Evolutionary conservation across 352 stramenopile species (phyloP).

Genomic region (Pilasporangium apinafurcum): DNA sequence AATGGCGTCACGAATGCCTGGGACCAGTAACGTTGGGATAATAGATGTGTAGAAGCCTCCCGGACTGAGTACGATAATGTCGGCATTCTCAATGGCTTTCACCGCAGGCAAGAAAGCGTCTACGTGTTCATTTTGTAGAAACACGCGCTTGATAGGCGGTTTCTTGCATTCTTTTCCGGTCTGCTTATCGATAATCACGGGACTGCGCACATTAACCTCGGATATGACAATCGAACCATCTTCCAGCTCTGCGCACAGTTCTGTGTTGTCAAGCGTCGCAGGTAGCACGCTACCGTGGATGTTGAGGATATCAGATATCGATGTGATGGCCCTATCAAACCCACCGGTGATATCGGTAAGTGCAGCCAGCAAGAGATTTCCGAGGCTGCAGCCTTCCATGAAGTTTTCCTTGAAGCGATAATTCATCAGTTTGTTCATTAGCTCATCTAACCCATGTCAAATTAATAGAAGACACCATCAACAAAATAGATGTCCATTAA

Average conservation of each 20-base stretch:
- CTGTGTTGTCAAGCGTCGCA: conserved; percentile 78
- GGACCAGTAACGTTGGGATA: conserved; percentile 70
- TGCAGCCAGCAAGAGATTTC: conserved; percentile 72
- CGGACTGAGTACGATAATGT: conserved; percentile 79
- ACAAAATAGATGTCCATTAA: neutral
- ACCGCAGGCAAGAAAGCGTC: conserved; percentile 66
- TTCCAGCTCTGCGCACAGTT: conserved; percentile 70
- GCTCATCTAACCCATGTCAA: conserved; percentile 37
- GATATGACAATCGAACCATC: conserved; percentile 71
- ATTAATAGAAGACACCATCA: neutral
- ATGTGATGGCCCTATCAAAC: conserved; percentile 78
- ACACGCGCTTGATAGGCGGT: conserved; percentile 74
- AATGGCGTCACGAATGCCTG: conserved; percentile 79
- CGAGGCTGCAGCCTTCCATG: conserved; percentile 82
- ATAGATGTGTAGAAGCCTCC: conserved; percentile 87
- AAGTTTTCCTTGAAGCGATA: conserved; percentile 86
- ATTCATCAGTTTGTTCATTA: conserved; percentile 87
- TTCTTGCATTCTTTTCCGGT: conserved; percentile 39
- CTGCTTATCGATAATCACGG: conserved; percentile 26
- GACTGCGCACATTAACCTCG: conserved; percentile 78
- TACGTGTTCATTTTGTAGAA: conserved; percentile 67
- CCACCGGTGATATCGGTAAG: conserved; percentile 77
- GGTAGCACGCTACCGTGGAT: conserved; percentile 74
- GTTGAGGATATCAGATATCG: conserved; percentile 82
- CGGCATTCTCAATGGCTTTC: conserved; percentile 77